Percentiles rank a stretch among this genome's conserved stretches.
These are phyloP conservation scores for Pichia thaimueangensis DNA, from an alignment of 805 yeast species.

Conservation along the genomic window DNA sequence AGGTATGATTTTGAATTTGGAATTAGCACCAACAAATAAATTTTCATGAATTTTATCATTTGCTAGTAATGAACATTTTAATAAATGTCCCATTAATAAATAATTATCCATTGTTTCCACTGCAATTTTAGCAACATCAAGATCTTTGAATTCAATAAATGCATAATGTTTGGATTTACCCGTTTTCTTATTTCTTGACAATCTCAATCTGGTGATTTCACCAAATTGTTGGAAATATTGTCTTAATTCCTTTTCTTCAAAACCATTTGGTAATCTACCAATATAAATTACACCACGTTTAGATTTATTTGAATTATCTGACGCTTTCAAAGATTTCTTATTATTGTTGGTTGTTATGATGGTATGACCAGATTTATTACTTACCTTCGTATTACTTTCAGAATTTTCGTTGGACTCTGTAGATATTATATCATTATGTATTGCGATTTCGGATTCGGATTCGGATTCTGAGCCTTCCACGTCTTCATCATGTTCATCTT, in stretches of 20 bases:
- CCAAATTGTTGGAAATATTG: slow-evolving; percentile 91
- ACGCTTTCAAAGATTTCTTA: background rate
- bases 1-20: slow-evolving; percentile 51
- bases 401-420: background rate
- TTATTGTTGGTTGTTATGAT: slow-evolving; percentile 15
- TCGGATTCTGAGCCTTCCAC: slow-evolving; percentile 14
- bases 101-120: slow-evolving; percentile 96
- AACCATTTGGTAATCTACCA: slow-evolving; percentile 90
- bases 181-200: slow-evolving; percentile 84
- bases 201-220: slow-evolving; percentile 63
- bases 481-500: slow-evolving; percentile 12
- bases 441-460: slow-evolving; percentile 5
- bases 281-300: slow-evolving; percentile 72
- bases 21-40: slow-evolving; percentile 52
- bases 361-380: slow-evolving; percentile 19
- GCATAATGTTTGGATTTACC: slow-evolving; percentile 92
- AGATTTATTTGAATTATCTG: slow-evolving; percentile 12
- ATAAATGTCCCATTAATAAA: slow-evolving; percentile 76
- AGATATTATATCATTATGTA: slow-evolving; percentile 8
- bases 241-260: slow-evolving; percentile 73
- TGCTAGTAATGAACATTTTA: slow-evolving; percentile 55
- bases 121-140: slow-evolving; percentile 79
- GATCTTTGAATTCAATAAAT: slow-evolving; percentile 71
- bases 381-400: slow-evolving; percentile 6
- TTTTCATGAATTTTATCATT: slow-evolving; percentile 49